Evolutionary conservation across 2,329 filamentous ascomycete species (phyloP).

Genomic region (Hyphodiscus sp.): DNA sequence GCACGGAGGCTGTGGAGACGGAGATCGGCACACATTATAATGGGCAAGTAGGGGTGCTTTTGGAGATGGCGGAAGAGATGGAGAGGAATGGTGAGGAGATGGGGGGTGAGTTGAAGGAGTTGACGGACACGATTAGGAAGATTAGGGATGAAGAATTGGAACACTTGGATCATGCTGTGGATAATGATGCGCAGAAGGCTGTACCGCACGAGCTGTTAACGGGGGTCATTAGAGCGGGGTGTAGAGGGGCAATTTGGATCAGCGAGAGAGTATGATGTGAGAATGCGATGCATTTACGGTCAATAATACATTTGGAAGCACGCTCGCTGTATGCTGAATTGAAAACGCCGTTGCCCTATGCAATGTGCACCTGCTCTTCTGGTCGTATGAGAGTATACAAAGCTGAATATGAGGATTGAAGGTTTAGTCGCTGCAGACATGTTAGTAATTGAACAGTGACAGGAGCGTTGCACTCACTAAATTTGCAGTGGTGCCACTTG

Average conservation of each 20-base stretch:
- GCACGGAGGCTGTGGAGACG: conserved; percentile 96
- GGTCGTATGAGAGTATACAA: conserved; percentile 16
- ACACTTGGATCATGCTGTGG: conserved; percentile 90
- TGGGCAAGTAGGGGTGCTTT: conserved; percentile 72
- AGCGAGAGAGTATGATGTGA: conserved; percentile 59
- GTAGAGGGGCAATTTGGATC: conserved; percentile 86
- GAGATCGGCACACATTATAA: conserved; percentile 98
- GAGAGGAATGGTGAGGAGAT: conserved; percentile 72
- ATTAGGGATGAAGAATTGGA: conserved; percentile 96
- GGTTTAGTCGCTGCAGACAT: conserved; percentile 15
- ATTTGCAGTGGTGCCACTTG: conserved; percentile 95
- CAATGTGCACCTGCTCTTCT: conserved; percentile 7
- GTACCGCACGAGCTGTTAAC: conserved; percentile 85
- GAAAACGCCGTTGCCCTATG: conserved; percentile 2
- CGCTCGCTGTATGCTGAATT: conserved; percentile 11
- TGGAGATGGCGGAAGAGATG: conserved; percentile 76
- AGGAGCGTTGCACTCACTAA: conserved; percentile 58
- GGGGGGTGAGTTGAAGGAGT: conserved; percentile 66
- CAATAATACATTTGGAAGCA: not conserved
- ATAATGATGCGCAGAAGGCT: conserved; percentile 86
- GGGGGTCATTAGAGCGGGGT: conserved; percentile 81
- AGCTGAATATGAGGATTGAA: conserved; percentile 3
- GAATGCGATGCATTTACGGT: not conserved
- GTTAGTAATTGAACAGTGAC: conserved; percentile 8
- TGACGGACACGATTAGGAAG: conserved; percentile 68